Conservation (phyloP, 805 yeast genomes). For the Nakazawaea anatomiae region DNA sequence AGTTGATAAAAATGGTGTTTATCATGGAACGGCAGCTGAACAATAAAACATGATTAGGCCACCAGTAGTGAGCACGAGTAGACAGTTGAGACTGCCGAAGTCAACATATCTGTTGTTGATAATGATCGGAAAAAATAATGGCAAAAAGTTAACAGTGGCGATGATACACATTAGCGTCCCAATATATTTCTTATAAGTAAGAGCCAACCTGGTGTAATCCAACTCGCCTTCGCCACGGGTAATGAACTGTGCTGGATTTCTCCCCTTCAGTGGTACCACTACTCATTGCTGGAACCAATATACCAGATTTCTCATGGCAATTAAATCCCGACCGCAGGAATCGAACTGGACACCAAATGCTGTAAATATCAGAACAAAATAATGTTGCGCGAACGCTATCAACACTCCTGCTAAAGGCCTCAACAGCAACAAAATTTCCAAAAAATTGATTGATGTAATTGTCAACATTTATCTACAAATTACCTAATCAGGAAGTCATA, state of each 20-base stretch:
- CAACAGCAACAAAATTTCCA: slow-evolving; percentile 11
- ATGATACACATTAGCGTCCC: slow-evolving; percentile 10
- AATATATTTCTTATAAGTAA: slow-evolving; percentile 15
- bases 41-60: too few species aligned
- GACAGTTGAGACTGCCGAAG: too few species aligned
- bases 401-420: slow-evolving; percentile 16
- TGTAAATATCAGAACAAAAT: slow-evolving; percentile 9
- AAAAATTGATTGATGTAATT: neutral
- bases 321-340: slow-evolving; percentile 29
- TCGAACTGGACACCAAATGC: slow-evolving; percentile 38
- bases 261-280: slow-evolving; percentile 34
- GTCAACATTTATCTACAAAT: too few species aligned
- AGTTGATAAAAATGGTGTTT: too few species aligned
- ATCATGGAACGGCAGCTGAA: too few species aligned
- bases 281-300: slow-evolving; percentile 23
- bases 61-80: too few species aligned
- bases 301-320: slow-evolving; percentile 27
- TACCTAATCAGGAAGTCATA: too few species aligned
- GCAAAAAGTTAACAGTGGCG: slow-evolving; percentile 12
- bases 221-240: slow-evolving; percentile 35
- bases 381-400: slow-evolving; percentile 12
- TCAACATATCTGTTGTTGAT: too few species aligned
- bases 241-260: slow-evolving; percentile 37
- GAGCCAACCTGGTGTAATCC: slow-evolving; percentile 32
- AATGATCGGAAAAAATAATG: too few species aligned